Conservation (phyloP, 352 stramenopile species). For the Aphanomyces invadans region DNA sequence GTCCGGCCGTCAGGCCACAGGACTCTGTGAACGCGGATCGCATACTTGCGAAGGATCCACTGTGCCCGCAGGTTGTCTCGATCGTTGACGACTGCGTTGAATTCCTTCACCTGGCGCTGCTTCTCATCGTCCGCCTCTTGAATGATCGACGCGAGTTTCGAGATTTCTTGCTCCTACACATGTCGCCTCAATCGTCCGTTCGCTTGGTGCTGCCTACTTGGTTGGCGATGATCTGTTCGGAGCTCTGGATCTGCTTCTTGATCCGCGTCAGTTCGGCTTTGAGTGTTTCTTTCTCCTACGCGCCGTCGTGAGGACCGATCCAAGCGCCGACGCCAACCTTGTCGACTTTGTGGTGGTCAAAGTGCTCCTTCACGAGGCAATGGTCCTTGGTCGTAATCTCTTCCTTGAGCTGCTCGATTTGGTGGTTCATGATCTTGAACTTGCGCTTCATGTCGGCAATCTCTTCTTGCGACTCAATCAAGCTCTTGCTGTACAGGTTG, state of each 20-base stretch:
- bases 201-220: conserved; percentile 35
- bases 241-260: conserved; percentile 84
- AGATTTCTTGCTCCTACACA: conserved; percentile 46
- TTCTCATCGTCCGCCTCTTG: conserved; percentile 86
- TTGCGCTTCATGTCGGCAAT: conserved; percentile 85
- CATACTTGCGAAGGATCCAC: conserved; percentile 74
- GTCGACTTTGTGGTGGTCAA: conserved; percentile 90
- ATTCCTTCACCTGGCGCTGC: conserved; percentile 81
- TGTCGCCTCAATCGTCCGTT: background rate
- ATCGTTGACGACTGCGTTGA: conserved; percentile 75
- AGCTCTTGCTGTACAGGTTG: conserved; percentile 90
- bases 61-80: conserved; percentile 77
- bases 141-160: conserved; percentile 83
- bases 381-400: conserved; percentile 91
- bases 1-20: too few species aligned
- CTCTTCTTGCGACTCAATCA: conserved; percentile 88
- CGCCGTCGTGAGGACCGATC: background rate
- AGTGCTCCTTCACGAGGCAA: conserved; percentile 88
- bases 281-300: conserved; percentile 79
- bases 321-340: conserved; percentile 45
- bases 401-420: conserved; percentile 89
- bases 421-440: conserved; percentile 90
- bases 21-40: too few species aligned
- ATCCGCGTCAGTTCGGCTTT: conserved; percentile 87
- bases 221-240: conserved; percentile 85